Evolutionary conservation across 345 rosid genomes (phyloP).

Genomic region (Citrus cavaleriei): DNA sequence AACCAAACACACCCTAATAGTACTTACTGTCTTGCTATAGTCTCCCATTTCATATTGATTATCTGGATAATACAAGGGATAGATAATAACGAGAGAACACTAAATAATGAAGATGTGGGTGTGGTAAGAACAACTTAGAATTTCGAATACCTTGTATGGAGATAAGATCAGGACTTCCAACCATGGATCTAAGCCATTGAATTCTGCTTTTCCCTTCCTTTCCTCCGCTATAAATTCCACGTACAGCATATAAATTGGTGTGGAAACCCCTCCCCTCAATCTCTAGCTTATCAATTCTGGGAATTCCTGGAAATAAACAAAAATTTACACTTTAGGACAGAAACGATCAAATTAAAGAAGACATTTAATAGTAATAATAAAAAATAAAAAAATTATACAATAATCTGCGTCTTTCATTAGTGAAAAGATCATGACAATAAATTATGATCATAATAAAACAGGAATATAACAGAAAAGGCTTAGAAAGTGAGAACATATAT

Average conservation of each 20-base stretch:
- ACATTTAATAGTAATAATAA: background rate
- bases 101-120: background rate
- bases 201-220: slow-evolving; percentile 95
- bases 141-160: slow-evolving; percentile 73
- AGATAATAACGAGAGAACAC: background rate
- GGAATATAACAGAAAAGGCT: background rate
- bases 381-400: background rate
- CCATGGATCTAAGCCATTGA: slow-evolving; percentile 96
- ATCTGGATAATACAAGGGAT: background rate
- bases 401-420: background rate
- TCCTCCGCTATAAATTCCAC: slow-evolving; percentile 87
- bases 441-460: background rate
- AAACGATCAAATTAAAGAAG: background rate
- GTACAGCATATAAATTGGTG: slow-evolving; percentile 84
- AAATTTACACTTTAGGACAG: background rate
- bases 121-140: background rate
- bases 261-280: slow-evolving; percentile 95
- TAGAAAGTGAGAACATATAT: background rate
- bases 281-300: slow-evolving; percentile 85
- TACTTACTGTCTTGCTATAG: background rate
- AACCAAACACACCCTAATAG: background rate
- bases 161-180: slow-evolving; percentile 96
- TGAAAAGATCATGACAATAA: background rate
- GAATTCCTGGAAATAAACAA: slow-evolving; percentile 50
- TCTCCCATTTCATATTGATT: background rate